Evolutionary conservation across 495 filamentous ascomycete species (phyloP), one percentile per base, ranked within the genome.

Genomic region (Clohesyomyces aquaticus): DNA sequence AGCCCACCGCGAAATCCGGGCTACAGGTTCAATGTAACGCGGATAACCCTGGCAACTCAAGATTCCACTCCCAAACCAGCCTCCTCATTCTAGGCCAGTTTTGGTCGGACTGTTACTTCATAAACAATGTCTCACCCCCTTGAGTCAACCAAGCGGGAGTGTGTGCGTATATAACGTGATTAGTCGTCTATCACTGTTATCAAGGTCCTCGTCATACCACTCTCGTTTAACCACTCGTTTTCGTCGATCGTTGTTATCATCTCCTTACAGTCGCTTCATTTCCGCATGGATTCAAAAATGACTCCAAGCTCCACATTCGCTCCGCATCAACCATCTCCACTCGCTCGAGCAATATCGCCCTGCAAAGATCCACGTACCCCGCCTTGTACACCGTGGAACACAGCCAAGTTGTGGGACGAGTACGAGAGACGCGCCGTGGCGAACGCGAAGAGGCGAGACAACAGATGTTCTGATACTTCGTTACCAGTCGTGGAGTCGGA

Each of bases 91-190:
- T 47, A 4, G 12, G 19, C 51, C 32, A 38, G 49, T 32, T 45
- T 19, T 1, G 50, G 56, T 43, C 61, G 16, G 26, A 14, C 28
- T 42, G 58, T 58, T 59, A 55, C 50, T 55, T 63, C 52, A 68
- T 63, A 66, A 60, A 66, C 56, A 66, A 47, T 61, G 56, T 66
- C 53, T 63, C 53, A 59, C 59, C 63, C n/a, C 67, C 63, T 66
- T 66, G 52, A 26, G 22, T 55, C 58, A 35, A 61, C 28, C 28
- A 52, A 41, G 14, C 28, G 55, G 59, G 59, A 32, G 45, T 23
- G 28, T 55, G 45, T 14, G 59, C 55, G 50, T 70, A 69, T 65
- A 69, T 69, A 69, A 57, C 43, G 50, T 50, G 3, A 11, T 53
- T 56, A 16, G 18, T 35, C 14, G 52, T 29, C 52, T 61, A 63